Conservation (phyloP, 495 filamentous ascomycete genomes). For the Aspergillus leporis region DNA sequence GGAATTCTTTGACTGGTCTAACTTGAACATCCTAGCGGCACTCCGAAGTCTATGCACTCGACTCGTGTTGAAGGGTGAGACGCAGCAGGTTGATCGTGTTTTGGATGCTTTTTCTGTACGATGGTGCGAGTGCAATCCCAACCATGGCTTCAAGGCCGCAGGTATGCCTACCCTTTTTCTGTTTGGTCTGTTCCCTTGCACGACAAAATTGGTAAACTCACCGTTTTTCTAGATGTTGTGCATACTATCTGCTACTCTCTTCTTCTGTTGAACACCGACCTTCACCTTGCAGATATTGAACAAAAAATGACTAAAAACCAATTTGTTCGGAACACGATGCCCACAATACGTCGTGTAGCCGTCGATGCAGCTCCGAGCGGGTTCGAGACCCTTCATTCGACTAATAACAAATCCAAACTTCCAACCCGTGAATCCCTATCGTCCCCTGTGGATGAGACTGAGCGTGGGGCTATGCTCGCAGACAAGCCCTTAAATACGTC, state of each 20-base stretch:
- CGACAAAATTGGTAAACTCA: slow-evolving; percentile 12
- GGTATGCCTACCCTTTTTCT: slow-evolving; percentile 53
- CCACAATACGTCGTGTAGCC: slow-evolving; percentile 77
- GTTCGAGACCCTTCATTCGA: slow-evolving; percentile 56
- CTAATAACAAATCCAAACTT: slow-evolving; percentile 35
- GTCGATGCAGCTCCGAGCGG: slow-evolving; percentile 67
- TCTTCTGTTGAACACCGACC: slow-evolving; percentile 91
- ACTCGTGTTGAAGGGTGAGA: slow-evolving; percentile 86
- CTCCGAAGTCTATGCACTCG: slow-evolving; percentile 79
- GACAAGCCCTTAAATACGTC: slow-evolving; percentile 22
- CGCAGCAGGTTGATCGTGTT: slow-evolving; percentile 94
- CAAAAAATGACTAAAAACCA: slow-evolving; percentile 93
- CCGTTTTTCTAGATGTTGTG: slow-evolving; percentile 69
- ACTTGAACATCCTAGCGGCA: slow-evolving; percentile 76
- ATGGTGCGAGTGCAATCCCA: slow-evolving; percentile 94
- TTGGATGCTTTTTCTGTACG: slow-evolving; percentile 81
- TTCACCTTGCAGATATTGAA: slow-evolving; percentile 92
- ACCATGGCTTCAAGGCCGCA: slow-evolving; percentile 86
- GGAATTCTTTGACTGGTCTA: slow-evolving; percentile 83
- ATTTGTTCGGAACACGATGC: slow-evolving; percentile 96
- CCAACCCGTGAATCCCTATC: slow-evolving; percentile 16
- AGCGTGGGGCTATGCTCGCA: slow-evolving; percentile 17
- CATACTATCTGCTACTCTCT: slow-evolving; percentile 97
- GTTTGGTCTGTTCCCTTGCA: not conserved
- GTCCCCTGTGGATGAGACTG: slow-evolving; percentile 24